Conservation (phyloP, 1,139 yeast genomes). For the Debaryomyces udenii region DNA sequence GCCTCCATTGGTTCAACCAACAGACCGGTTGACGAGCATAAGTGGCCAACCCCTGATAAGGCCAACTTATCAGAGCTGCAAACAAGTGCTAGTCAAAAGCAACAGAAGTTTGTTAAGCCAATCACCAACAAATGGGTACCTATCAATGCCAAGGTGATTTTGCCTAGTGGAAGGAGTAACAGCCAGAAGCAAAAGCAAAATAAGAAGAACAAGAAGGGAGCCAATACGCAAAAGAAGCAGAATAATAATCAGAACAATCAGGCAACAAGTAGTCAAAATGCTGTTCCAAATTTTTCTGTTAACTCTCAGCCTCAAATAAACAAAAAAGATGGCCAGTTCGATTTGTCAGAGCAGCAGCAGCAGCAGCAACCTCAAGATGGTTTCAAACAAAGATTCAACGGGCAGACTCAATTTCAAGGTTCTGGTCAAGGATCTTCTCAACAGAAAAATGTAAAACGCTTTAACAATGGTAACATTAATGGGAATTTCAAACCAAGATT, state of each 20-base stretch:
- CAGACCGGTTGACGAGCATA: slow-evolving; percentile 45
- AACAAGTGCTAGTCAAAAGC: slow-evolving; percentile 32
- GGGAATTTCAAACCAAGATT: slow-evolving; percentile 22
- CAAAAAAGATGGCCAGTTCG: slow-evolving; percentile 12
- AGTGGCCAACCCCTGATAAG: slow-evolving; percentile 64
- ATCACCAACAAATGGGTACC: slow-evolving; percentile 89
- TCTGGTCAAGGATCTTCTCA: slow-evolving; percentile 14
- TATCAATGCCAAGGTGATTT: slow-evolving; percentile 71
- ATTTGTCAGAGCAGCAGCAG: slow-evolving; percentile 2
- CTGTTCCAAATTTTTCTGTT: background rate
- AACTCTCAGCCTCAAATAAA: slow-evolving; percentile 4
- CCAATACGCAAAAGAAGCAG: slow-evolving; percentile 12
- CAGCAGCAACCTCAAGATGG: slow-evolving; percentile 15
- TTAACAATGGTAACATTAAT: slow-evolving; percentile 15
- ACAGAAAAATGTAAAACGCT: slow-evolving; percentile 27
- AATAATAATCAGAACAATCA: slow-evolving; percentile 6
- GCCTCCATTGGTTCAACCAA: slow-evolving; percentile 28
- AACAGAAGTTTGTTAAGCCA: slow-evolving; percentile 55
- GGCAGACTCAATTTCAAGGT: slow-evolving; percentile 7
- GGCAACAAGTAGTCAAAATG: slow-evolving; percentile 4
- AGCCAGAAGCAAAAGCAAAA: slow-evolving; percentile 34
- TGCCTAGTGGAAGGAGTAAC: slow-evolving; percentile 39
- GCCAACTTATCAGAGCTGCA: slow-evolving; percentile 23
- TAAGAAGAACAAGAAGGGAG: slow-evolving; percentile 36
- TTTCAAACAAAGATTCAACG: slow-evolving; percentile 15